These are phyloP conservation scores for Podospora pseudoanserina DNA, from an alignment of 495 filamentous ascomycete genomes.

Conservation along the genomic window DNA sequence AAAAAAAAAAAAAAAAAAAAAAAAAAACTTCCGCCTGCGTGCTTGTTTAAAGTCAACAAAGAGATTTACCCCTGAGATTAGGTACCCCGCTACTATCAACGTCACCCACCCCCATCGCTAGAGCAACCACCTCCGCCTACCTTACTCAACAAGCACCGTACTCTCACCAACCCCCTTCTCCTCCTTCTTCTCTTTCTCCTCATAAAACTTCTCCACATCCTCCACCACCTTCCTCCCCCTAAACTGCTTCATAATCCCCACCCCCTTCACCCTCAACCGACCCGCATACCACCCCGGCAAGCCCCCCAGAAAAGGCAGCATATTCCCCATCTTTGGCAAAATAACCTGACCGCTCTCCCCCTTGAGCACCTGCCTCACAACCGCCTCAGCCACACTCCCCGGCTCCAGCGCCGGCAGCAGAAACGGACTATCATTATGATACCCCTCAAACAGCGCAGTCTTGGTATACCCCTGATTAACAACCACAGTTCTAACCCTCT, in stretches of 20 bases:
- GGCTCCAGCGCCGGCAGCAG: slow-evolving; percentile 54
- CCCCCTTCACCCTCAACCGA: slow-evolving; percentile 33
- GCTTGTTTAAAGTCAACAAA: neutral
- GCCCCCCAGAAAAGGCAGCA: slow-evolving; percentile 34
- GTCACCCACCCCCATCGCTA: neutral
- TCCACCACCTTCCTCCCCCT: slow-evolving; percentile 46
- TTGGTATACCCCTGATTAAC: slow-evolving; percentile 63
- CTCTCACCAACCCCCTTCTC: slow-evolving; percentile 26
- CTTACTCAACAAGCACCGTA: slow-evolving; percentile 31
- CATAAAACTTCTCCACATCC: slow-evolving; percentile 43
- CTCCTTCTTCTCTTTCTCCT: slow-evolving; percentile 29
- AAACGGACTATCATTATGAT: slow-evolving; percentile 50
- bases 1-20: too few species aligned
- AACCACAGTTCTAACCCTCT: slow-evolving; percentile 60
- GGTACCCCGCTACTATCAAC: neutral
- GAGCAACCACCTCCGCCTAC: neutral
- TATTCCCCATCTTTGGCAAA: slow-evolving; percentile 43
- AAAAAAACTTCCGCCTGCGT: neutral
- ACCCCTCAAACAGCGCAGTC: slow-evolving; percentile 60
- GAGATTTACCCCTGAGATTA: neutral
- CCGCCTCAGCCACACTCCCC: slow-evolving; percentile 62
- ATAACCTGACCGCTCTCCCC: slow-evolving; percentile 58
- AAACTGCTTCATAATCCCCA: slow-evolving; percentile 44
- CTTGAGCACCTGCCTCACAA: slow-evolving; percentile 55
- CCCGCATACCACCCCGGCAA: slow-evolving; percentile 47